Base-by-base conservation (phyloP, 75 land plant genomes). In the Pinus taeda region DNA sequence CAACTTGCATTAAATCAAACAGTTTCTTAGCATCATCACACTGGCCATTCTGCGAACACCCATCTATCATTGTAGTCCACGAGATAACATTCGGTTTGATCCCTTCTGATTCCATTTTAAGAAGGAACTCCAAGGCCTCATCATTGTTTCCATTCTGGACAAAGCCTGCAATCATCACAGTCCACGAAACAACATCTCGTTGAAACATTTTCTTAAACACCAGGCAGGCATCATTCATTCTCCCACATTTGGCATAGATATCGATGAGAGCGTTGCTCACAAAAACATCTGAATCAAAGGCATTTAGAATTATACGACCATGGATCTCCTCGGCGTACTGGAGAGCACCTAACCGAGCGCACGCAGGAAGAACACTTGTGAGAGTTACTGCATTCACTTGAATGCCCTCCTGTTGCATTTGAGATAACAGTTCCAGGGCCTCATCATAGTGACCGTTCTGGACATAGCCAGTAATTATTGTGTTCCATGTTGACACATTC, bases 401-500 rank as follows among this genome's bases (percentile, higher is more conserved):
- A 29, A 82, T 57, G 14, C 88, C 90, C 6, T 76, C 67, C 0
- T 6, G 63, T 53, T 82, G 84, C 90, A 89, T 85, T 49, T 71
- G 59, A 39, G 59, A 20, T 42, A 92, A 78, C 59, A 77, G 18
- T 1, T 12, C 6, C 22, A 85, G 64, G 0, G 88, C 76, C 37
- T 87, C 82, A 0, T 2, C 2, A 58, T 17, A 65, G n/a, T 59
- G 3, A 7, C 87, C 89, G 59, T 78, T 80, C 2, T 65, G 82
- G 57, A 67, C 79, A 59, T 85, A 86, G 59, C 93, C 93, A 4
- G 89, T 75, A 58, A 87, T 78, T 76, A 91, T 61, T 1, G 86
- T 87, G 75, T 86, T 86, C 93, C 90, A 89, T 5, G 88, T 81
- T 37, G 87, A 74, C 57, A 67, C 33, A 80, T 87, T 85, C 2